Base-by-base conservation (phyloP, 306 rosid species). In the Acmispon strigosus region DNA sequence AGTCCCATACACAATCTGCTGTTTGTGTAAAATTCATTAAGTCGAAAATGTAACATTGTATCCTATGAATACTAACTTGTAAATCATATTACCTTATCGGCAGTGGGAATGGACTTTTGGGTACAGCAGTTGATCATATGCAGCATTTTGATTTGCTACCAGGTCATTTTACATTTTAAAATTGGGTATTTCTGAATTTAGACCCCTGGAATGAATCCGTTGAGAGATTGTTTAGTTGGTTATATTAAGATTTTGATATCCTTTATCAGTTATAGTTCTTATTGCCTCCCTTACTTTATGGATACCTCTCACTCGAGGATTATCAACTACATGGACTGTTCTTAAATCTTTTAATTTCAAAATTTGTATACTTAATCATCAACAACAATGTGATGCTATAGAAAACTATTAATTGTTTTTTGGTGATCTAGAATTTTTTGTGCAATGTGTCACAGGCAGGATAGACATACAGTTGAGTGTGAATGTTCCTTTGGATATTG, bases 81-180 rank as follows among this genome's bases (percentile, higher is more conserved):
- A 59, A 5, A 18, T 72, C 75, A 58, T 50, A 18, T 59, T 69
- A 8, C 55, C 77, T 69, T 16, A 75, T 69, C 84, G 69, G 53
- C 88, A 94, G 98, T 75, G 78, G 59, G 34, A 81, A 70, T 76
- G 89, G 88, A 52, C 72, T 80, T 70, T 73, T 18, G 27, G 82
- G 79, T 73, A 82, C 74, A 19, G 60, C 66, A 62, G 78, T 90
- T 41, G 85, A 90, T 82, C 97, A 94, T 76, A 52, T 76, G 72
- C 89, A 94, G 72, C 59, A 61, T 82, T 88, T 93, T 72, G 84
- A 79, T 67, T 77, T 86, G 83, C 82, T 87, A 65, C 98, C 98
- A 78, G 98, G 98, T 93, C 67, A 73, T 53, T 78, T 45, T 77
- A 62, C 76, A 53, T 69, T 51, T 51, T 42, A 76, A 29, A 61